Base-by-base conservation (phyloP, 2,329 filamentous ascomycete genomes). In the Celoporthe dispersa region DNA sequence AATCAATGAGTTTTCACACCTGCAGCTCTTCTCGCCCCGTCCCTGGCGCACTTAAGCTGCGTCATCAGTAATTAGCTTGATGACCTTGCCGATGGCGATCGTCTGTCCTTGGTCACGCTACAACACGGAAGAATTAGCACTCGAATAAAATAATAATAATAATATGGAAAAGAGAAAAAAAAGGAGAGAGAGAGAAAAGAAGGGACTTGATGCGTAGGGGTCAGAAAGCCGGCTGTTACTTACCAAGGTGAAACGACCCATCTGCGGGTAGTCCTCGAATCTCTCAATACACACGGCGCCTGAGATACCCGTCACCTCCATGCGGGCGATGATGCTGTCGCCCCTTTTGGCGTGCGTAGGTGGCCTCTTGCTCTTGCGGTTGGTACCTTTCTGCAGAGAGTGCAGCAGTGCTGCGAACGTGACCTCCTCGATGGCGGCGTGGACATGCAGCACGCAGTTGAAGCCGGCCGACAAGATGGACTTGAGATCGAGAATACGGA, bases 1-100 rank as follows among this genome's bases (percentile, higher is more conserved):
- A 22, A 48, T 63, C n/a, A 25, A n/a, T 8, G 11, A 28, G 35
- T n/a, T n/a, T 6, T 16, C 25, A 14, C 33, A 59, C 48, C 19
- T 39, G 33, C 35, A 22, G n/a, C 19, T 35, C 12, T 35, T 33
- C 37, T 28, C 41, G 12, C 25, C n/a, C 14, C 35, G 28, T 31
- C 6, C 2, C 7, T 7, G n/a, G 51, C 25, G 8, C 31, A 57
- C 73, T 71, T 75, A 77, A 64, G 75, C 74, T 66, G 76, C 63
- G 0, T 80, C 79, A 25, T 83, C 80, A 9, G 78, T 83, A 76
- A 89, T 85, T 73, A 99, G 88, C 87, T 94, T 98, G 71, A 94
- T 98, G 80, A 99, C 97, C 88, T 99, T 99, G 78, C 96, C 96
- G 84, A 99, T 99, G 69, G 96, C 96, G 84, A 99, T 98, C 0